Evolutionary conservation across 2,329 filamentous ascomycete species (phyloP), one percentile per base, ranked within the genome.

Genomic region (Sodiomyces alkalinus): DNA sequence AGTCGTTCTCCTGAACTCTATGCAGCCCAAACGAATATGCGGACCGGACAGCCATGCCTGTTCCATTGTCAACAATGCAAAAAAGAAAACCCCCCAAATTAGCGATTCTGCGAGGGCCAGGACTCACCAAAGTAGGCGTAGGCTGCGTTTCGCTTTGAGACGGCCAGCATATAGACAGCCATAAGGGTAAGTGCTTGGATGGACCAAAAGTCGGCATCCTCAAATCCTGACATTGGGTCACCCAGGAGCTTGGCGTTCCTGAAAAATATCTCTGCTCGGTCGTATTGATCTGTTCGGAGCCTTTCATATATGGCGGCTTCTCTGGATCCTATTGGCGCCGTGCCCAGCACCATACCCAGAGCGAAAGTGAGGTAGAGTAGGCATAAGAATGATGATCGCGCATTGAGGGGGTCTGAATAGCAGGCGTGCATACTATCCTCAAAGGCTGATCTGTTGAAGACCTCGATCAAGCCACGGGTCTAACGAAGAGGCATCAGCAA

Each of bases 121-220:
- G 13, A 37, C 53, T 47, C 50, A 63, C 74, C 72, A 26, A 68
- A 58, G 33, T 75, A 70, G 11, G 62, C 59, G 47, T 73, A 75
- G 1, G 74, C 68, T 5, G 68, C 64, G 38, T 77, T 77, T 11
- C 69, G 56, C 44, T 67, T 73, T 1, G 70, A 71, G 10, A 70
- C 59, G 3, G 63, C 58, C 11, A 79, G 49, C 62, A 67, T 70
- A 40, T 76, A 80, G 3, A 76, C 47, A 0, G 72, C 60, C 64
- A 78, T 76, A 19, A 80, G 49, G 1, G 68, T 49, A 23, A 77
- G 50, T 3, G 70, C 69, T 41, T 78, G 72, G 26, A 79, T 60
- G 9, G 68, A 69, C 66, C 71, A 75, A 33, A 78, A 65, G 31
- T 74, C 65, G 14, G 64, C 66, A 39, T 75, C 66, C 40, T 76